Evolutionary conservation across 495 filamentous ascomycete genomes (phyloP).

Genomic region (Aspergillus bridgeri): DNA sequence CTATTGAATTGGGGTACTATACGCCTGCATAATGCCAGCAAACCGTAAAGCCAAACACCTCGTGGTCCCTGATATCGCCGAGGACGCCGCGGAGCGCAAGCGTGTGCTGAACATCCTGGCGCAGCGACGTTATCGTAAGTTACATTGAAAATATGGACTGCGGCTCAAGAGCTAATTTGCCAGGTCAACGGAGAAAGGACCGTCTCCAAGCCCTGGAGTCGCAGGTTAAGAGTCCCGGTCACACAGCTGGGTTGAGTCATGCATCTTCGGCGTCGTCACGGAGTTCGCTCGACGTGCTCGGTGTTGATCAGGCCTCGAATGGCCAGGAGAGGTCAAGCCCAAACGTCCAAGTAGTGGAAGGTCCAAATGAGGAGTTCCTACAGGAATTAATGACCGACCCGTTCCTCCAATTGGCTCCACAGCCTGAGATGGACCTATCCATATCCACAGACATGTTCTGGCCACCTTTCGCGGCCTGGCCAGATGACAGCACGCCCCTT

Average conservation of each 20-base stretch:
- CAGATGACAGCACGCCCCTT: not conserved
- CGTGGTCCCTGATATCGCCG: slow-evolving; percentile 16
- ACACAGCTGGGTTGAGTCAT: too few relatives aligned
- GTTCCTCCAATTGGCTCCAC: not conserved
- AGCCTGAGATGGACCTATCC: not conserved
- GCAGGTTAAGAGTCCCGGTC: slow-evolving; percentile 2
- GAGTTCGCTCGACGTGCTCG: too few relatives aligned
- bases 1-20: too few relatives aligned
- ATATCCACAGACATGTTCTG: not conserved
- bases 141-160: not conserved
- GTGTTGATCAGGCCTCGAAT: too few relatives aligned
- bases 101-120: slow-evolving; percentile 48
- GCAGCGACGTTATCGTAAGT: slow-evolving; percentile 48
- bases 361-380: not conserved
- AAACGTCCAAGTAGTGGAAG: too few relatives aligned
- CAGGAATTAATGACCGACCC: not conserved
- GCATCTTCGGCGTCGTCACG: too few relatives aligned
- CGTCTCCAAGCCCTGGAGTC: slow-evolving; percentile 14
- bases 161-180: not conserved
- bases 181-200: slow-evolving; percentile 18
- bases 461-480: not conserved
- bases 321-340: too few relatives aligned
- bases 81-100: slow-evolving; percentile 44
- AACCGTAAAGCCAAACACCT: slow-evolving; percentile 8
- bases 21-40: slow-evolving; percentile 8